Conservation (phyloP, 2,329 filamentous ascomycete genomes). For the Sphaerostilbella broomeana region DNA sequence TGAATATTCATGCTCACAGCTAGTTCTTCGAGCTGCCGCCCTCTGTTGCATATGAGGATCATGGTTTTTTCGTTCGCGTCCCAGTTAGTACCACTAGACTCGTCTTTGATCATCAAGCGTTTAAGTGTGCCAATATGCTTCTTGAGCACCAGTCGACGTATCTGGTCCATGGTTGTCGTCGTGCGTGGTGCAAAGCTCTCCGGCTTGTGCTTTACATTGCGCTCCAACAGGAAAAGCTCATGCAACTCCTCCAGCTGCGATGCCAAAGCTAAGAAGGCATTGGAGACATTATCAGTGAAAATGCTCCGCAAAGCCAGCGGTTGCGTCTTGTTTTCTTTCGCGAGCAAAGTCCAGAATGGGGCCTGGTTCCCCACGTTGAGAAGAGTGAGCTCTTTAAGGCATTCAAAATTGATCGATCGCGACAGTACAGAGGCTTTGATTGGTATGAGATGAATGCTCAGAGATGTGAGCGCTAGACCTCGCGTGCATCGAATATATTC, state of each 20-base stretch:
- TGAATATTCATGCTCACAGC: conserved; percentile 48
- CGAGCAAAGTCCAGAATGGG: conserved; percentile 51
- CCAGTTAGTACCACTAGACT: conserved; percentile 44
- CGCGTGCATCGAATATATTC: conserved; percentile 53
- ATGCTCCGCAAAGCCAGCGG: conserved; percentile 51
- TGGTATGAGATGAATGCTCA: conserved; percentile 54
- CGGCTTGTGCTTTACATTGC: conserved; percentile 43
- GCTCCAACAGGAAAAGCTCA: conserved; percentile 55
- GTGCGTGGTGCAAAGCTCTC: conserved; percentile 48
- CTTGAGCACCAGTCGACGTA: conserved; percentile 49
- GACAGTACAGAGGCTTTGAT: conserved; percentile 52
- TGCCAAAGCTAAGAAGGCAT: conserved; percentile 47
- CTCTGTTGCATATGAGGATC: conserved; percentile 45
- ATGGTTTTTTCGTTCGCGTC: conserved; percentile 50
- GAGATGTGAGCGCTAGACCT: conserved; percentile 48
- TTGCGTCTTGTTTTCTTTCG: conserved; percentile 45
- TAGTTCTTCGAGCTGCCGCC: conserved; percentile 46
- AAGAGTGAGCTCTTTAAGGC: conserved; percentile 51
- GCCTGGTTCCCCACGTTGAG: conserved; percentile 58
- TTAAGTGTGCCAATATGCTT: conserved; percentile 50
- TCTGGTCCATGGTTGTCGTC: conserved; percentile 48
- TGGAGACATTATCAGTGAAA: conserved; percentile 57
- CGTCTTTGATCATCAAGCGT: conserved; percentile 55
- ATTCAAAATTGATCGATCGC: conserved; percentile 49
- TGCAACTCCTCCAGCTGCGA: conserved; percentile 46